Base-by-base conservation (phyloP, 2,329 filamentous ascomycete species). In the Cryphonectria carpinicola region DNA sequence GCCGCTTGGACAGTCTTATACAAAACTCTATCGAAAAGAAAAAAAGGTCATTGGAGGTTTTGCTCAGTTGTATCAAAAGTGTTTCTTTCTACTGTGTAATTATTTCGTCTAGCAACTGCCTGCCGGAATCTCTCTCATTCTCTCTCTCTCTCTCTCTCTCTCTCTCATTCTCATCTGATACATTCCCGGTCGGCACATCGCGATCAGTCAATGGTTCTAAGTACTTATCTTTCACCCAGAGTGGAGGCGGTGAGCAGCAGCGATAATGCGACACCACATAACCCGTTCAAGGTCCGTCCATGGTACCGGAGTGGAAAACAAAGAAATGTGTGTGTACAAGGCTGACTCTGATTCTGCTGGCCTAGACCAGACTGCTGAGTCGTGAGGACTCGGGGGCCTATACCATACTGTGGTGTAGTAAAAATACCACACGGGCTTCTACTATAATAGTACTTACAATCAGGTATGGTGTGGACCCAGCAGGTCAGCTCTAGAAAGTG, bases 211-310 rank as follows among this genome's bases (percentile, higher is more conserved):
- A 32, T 35, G 25, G 54, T 58, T 32, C 32, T 32, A 32, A 32
- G 32, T 32, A 32, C 32, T 32, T 58, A 32, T 58, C 14, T 32
- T 19, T 19, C 14, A 3, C 52, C 25, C 28, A n/a, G 13, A 22
- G 35, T 61, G 58, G 58, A 61, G 58, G 58, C 58, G 58, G 58
- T 61, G 58, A 61, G 58, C 19, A 39, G 56, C 56, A 61, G 32
- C 58, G 54, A 35, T 58, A 32, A 19, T 32, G 25, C 54, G 28
- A 19, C 1, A 19, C 19, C 25, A 35, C 14, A 19, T 35, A 6
- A 4, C 22, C 22, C 46, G 8, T 49, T n/a, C 46, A 49, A 49
- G 19, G 19, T 49, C 46, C 19, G 43, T 28, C n/a, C 52, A 32
- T 56, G 52, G 49, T 56, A 25, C 4, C 13, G 19, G 14, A 6